Evolutionary conservation across 306 rosid genomes (phyloP).

Genomic region (Corylus americana): DNA sequence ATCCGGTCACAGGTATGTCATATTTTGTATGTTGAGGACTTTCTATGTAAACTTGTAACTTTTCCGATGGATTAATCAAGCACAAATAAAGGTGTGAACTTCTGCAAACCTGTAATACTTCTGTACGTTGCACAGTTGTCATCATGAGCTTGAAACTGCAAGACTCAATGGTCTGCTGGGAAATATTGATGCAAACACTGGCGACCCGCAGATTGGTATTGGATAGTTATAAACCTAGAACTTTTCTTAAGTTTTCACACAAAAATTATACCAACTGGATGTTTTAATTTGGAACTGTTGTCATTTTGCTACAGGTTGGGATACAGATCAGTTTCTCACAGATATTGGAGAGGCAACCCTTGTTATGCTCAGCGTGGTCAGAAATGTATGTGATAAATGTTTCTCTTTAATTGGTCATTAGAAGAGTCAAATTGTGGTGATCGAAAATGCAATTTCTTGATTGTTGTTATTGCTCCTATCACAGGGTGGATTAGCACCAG

Average conservation of each 20-base stretch:
- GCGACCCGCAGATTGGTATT: slow-evolving; percentile 95
- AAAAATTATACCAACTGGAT: slow-evolving; percentile 1
- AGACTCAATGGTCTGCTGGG: slow-evolving; percentile 87
- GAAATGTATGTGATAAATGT: slow-evolving; percentile 51
- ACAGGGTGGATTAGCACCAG: slow-evolving; percentile 91
- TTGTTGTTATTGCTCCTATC: slow-evolving; percentile 1
- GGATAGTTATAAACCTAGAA: slow-evolving; percentile 3
- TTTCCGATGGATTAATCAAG: slow-evolving; percentile 9
- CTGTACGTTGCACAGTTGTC: slow-evolving; percentile 54
- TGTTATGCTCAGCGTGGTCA: slow-evolving; percentile 82
- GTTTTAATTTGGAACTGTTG: slow-evolving; percentile 25
- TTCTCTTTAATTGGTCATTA: neutral
- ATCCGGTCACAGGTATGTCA: slow-evolving; percentile 88
- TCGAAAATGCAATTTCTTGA: slow-evolving; percentile 3
- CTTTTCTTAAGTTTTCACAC: neutral
- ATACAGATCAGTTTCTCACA: slow-evolving; percentile 90
- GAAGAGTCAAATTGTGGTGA: neutral
- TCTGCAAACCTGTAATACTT: slow-evolving; percentile 14
- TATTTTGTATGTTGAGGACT: slow-evolving; percentile 1
- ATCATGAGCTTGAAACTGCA: slow-evolving; percentile 96
- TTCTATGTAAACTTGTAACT: slow-evolving; percentile 8
- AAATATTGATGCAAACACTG: slow-evolving; percentile 89
- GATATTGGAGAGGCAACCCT: slow-evolving; percentile 86
- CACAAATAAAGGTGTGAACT: slow-evolving; percentile 16
- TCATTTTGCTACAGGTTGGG: slow-evolving; percentile 71